These are phyloP conservation scores for Penicillium pulvis DNA, from an alignment of 495 filamentous ascomycete genomes.

Conservation along the genomic window DNA sequence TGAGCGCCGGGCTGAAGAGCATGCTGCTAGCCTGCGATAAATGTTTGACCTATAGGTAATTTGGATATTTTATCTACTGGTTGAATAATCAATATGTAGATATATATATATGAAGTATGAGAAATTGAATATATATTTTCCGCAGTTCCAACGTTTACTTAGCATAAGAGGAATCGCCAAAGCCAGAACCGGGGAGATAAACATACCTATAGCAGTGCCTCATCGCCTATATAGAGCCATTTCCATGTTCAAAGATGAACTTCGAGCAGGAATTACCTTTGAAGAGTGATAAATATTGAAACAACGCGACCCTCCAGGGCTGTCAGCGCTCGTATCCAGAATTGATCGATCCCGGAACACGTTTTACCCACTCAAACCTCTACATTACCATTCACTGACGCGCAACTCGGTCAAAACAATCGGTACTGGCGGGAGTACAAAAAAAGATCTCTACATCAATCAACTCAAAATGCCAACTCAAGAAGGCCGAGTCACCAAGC, in stretches of 20 bases:
- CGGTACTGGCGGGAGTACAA: not conserved
- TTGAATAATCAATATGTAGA: too few species aligned
- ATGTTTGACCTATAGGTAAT: not conserved
- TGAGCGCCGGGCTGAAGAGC: constrained; percentile 46
- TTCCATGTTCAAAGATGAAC: too few species aligned
- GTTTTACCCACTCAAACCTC: not conserved
- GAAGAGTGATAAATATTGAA: too few species aligned
- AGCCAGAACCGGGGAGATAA: too few species aligned
- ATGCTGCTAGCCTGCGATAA: constrained; percentile 39
- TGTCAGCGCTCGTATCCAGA: not conserved
- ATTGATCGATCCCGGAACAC: not conserved
- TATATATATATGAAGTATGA: not conserved
- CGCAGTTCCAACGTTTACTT: too few species aligned
- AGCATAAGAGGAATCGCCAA: too few species aligned
- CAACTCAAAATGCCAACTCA: constrained; percentile 22
- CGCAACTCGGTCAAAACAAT: not conserved
- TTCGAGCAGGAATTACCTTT: too few species aligned
- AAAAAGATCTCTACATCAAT: not conserved
- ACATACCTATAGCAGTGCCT: too few species aligned
- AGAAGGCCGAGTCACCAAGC: constrained; percentile 30
- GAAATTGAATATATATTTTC: not conserved
- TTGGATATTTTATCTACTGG: too few species aligned
- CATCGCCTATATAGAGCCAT: too few species aligned
- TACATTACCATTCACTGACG: not conserved
- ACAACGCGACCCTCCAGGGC: not conserved